Base-by-base conservation (phyloP, 116 monocot species). In the Trichopus zeylanicus region DNA sequence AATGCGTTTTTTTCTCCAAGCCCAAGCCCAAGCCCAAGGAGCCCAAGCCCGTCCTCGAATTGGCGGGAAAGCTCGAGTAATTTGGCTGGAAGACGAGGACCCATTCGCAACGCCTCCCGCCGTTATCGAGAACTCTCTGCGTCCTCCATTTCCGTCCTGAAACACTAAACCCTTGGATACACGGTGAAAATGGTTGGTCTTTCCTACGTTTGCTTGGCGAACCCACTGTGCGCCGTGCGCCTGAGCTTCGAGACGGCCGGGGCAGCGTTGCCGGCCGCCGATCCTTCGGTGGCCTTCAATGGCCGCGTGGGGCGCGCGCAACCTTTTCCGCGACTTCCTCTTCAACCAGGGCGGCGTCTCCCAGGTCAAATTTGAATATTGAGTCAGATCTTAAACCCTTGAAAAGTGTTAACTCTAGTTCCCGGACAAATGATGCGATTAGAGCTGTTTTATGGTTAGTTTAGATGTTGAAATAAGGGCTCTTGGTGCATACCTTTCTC, bases 181-280 rank as follows among this genome's bases (percentile, higher is more conserved):
- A 56, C 53, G 54, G 19, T 29, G 48, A 53, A n/a, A 65, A 93
- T 91, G 91, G 91, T 79, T 19, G 97, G 91, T 0, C 58, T 72
- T 13, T 59, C 66, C 24, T 87, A 78, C 61, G 98, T 91, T 56
- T 75, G 64, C 78, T 61, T 98, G 16, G 65, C 51, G 64, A 98
- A 98, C 59, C 98, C 98, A 4, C 77, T 85, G 11, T 91, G 91
- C 5, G 82, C 75, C 4, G 98, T 98, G 51, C 91, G 88, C 19
- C 60, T 71, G 16, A 72, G 87, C 4, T 98, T 98, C 67, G 91
- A 98, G 73, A 74, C 60, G 61, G 85, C 98, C 42, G 81, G 70
- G 34, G 57, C 71, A 16, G 54, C 66, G 42, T 51, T 64, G 26
- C 68, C 54, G 46, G 62, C 29, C 37, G 54, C 39, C 57, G 91